Conservation (phyloP, 129 eudicot genomes). For the Glebionis coronaria region DNA sequence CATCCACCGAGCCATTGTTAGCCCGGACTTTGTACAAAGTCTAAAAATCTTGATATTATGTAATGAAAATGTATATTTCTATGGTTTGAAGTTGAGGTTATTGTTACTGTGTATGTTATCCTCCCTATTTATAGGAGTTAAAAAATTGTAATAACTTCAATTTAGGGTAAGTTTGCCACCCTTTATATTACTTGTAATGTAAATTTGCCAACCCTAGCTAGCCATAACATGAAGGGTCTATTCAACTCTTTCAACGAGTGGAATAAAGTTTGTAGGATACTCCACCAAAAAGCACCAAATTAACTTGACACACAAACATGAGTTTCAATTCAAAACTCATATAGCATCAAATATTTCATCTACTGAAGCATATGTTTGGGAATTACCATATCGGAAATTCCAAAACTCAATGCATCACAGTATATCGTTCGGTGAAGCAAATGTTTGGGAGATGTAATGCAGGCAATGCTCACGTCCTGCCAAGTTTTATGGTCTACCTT, state of each 20-base stretch:
- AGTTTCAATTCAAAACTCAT: background rate
- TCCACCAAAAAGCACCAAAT: background rate
- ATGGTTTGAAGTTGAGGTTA: background rate
- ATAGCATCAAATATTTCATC: no score
- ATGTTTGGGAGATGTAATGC: no score
- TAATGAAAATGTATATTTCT: background rate
- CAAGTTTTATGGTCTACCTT: no score
- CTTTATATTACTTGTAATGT: background rate
- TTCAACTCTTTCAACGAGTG: slow-evolving; percentile 14
- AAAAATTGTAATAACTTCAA: slow-evolving; percentile 11
- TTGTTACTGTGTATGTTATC: background rate
- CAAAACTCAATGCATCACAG: no score
- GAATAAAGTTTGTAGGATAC: background rate
- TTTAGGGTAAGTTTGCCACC: background rate
- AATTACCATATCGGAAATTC: no score
- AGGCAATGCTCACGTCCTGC: no score
- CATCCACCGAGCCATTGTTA: slow-evolving; percentile 36
- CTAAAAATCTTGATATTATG: background rate
- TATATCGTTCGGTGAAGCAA: no score
- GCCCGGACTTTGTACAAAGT: background rate
- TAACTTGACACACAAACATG: background rate
- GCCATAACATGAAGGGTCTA: background rate
- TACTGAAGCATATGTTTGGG: no score
- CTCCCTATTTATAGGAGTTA: slow-evolving; percentile 16
- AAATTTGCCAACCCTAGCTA: background rate